Evolutionary conservation across 768 basidiomycete species (phyloP), one percentile per base, ranked within the genome.

Genomic region (Pisolithus sp.): DNA sequence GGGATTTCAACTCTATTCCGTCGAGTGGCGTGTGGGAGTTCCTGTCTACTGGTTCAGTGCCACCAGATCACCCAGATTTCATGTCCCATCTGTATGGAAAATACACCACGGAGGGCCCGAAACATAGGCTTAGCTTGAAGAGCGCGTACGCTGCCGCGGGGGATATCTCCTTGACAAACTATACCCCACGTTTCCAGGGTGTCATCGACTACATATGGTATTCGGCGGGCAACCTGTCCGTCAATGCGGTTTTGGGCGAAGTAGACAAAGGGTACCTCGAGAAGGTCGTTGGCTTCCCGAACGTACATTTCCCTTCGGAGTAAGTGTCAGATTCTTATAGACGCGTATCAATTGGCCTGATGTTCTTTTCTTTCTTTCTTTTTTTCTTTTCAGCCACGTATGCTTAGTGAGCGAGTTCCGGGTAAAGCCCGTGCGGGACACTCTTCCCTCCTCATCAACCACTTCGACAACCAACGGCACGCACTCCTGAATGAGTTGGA

Each of bases 291-390:
- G 96, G 96, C 36, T 98, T 98, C 77, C 96, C 96, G 26, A 94
- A 97, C 68, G 81, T 85, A 2, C 92, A 97, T 65, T 96, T 93
- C 77, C 93, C 95, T 21, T 94, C 93, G 53, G 94, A 97, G 93
- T 97, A 69, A 65, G 92, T 85, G 15, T 43, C 53, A 51, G 51
- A 41, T 44, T 34, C 37, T 43, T 51, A 46, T 56, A 43, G 34
- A 15, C 34, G 12, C 13, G 34, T 15, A 34, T 34, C 4, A 34
- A 34, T 15, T 5, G 5, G 34, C 5, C 34, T 21, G 18, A 21
- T 45, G 43, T 17, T 24, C 7, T 26, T 7, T 7, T 6, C 4
- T 17, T 2, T 17, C 15, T 3, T 28, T 45, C 47, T 45, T 26
- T 45, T 28, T 28, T 45, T 48, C 46, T 26, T 45, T 28, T 15